These are phyloP conservation scores for Eucalyptus marginata DNA, from an alignment of 345 rosid species.

Conservation along the genomic window DNA sequence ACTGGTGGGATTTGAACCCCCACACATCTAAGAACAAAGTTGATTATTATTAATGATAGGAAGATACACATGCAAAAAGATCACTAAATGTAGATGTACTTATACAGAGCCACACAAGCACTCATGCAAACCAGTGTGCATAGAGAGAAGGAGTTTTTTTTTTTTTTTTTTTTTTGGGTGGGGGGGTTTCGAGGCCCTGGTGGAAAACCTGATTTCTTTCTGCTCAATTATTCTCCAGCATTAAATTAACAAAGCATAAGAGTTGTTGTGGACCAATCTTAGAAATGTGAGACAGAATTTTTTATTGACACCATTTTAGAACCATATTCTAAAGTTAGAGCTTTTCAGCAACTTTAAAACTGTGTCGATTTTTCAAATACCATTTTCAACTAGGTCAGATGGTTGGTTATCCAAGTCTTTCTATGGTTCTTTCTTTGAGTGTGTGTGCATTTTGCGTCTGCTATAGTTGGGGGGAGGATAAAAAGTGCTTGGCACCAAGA, in stretches of 20 bases:
- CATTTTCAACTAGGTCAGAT: neutral
- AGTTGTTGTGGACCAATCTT: neutral
- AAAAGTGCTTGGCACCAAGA: neutral
- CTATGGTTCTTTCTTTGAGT: neutral
- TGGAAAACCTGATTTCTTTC: neutral
- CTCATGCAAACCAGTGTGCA: neutral
- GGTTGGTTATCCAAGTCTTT: neutral
- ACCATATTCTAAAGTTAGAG: neutral
- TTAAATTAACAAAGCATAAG: neutral
- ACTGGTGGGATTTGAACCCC: constrained; percentile 37
- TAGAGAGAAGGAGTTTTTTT: neutral
- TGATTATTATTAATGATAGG: neutral
- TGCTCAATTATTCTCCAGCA: neutral
- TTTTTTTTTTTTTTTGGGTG: no score
- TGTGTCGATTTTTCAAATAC: neutral
- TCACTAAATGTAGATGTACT: neutral
- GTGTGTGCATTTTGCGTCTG: neutral
- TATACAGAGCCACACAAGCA: neutral
- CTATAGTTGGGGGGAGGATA: neutral
- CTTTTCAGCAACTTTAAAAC: neutral
- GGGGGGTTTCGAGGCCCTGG: neutral
- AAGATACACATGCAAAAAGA: neutral
- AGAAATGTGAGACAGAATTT: neutral
- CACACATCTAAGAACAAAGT: constrained; percentile 37
- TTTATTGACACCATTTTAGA: neutral